A percentile compares a stretch with the other conserved stretches of the same genome.
phyloP scores from a whole-genome alignment of 2,329 filamentous ascomycete genomes.

The Volutella citrinella region DNA sequence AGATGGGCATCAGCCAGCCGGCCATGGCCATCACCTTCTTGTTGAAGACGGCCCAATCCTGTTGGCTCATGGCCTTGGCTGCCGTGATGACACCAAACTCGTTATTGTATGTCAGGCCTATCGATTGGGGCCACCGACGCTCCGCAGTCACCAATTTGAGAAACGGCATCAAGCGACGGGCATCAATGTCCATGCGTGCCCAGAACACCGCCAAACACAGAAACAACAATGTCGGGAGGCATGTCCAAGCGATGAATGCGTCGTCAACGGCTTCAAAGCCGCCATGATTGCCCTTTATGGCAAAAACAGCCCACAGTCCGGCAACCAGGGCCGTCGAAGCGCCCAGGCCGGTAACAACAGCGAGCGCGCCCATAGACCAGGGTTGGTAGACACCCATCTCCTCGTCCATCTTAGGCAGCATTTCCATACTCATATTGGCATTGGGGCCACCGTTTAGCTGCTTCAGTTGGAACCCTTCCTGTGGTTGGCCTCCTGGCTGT shows the following conservation, averaged over 20 bases:
- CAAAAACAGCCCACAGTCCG: slow-evolving; percentile 20
- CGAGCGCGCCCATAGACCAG: slow-evolving; percentile 19
- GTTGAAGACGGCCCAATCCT: slow-evolving; percentile 26
- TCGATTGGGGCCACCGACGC: slow-evolving; percentile 20
- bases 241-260: slow-evolving; percentile 24
- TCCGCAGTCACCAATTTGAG: slow-evolving; percentile 19
- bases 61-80: slow-evolving; percentile 20
- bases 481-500: slow-evolving; percentile 18
- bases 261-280: slow-evolving; percentile 17
- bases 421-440: slow-evolving; percentile 11
- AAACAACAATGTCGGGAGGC: slow-evolving; percentile 23
- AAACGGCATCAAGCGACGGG: slow-evolving; percentile 23
- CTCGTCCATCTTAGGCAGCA: slow-evolving; percentile 9
- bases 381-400: slow-evolving; percentile 20
- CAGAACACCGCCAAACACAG: slow-evolving; percentile 17
- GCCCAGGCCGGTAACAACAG: slow-evolving; percentile 13
- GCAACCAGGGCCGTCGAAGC: slow-evolving; percentile 15
- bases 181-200: slow-evolving; percentile 24
- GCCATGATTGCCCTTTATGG: slow-evolving; percentile 13
- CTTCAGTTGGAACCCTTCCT: slow-evolving; percentile 23
- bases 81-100: slow-evolving; percentile 23
- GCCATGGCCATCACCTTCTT: slow-evolving; percentile 23
- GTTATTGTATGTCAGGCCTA: slow-evolving; percentile 27
- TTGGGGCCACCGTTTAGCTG: slow-evolving; percentile 20
- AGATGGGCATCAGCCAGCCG: slow-evolving; percentile 28